phyloP scores from a whole-genome alignment of 169 alveolate species.

The Plasmodium fragile region DNA sequence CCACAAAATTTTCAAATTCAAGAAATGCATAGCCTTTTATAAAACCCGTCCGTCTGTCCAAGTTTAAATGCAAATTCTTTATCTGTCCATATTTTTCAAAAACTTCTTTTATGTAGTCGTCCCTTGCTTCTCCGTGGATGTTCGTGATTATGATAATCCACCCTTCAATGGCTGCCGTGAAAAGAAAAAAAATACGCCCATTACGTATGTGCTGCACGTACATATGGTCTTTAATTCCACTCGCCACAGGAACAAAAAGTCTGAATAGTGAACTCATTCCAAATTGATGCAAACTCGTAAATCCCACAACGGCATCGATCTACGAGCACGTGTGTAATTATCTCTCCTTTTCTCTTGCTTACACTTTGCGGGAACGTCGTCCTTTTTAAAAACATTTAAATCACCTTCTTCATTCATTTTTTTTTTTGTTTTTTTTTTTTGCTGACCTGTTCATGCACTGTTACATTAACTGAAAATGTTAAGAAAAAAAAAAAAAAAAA shows the following conservation, averaged over 20 bases:
- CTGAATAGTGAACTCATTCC: background rate
- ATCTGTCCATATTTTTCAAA: conserved; percentile 92
- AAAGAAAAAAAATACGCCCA: conserved; percentile 7
- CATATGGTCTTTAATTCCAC: background rate
- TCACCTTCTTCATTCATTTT: conserved; percentile 52
- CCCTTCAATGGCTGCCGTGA: conserved; percentile 91
- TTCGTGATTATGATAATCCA: conserved; percentile 92
- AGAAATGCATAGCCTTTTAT: conserved; percentile 94
- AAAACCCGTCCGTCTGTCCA: conserved; percentile 95
- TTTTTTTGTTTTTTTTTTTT: conserved; percentile 56
- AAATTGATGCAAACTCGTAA: background rate
- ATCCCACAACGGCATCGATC: background rate
- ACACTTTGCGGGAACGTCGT: conserved; percentile 77
- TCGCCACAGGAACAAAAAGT: background rate
- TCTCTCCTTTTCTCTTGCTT: conserved; percentile 32
- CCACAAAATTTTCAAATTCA: conserved; percentile 87
- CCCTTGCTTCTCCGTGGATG: conserved; percentile 93
- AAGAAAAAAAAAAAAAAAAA: background rate
- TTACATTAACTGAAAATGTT: background rate
- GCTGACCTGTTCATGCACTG: conserved; percentile 1
- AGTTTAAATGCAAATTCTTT: conserved; percentile 92
- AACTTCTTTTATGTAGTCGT: conserved; percentile 93
- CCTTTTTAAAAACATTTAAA: conserved; percentile 43
- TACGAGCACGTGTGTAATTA: background rate
- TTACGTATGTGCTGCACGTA: background rate